Evolutionary conservation across 495 filamentous ascomycete species (phyloP).

Genomic region (Rostrohypoxylon terebratum): DNA sequence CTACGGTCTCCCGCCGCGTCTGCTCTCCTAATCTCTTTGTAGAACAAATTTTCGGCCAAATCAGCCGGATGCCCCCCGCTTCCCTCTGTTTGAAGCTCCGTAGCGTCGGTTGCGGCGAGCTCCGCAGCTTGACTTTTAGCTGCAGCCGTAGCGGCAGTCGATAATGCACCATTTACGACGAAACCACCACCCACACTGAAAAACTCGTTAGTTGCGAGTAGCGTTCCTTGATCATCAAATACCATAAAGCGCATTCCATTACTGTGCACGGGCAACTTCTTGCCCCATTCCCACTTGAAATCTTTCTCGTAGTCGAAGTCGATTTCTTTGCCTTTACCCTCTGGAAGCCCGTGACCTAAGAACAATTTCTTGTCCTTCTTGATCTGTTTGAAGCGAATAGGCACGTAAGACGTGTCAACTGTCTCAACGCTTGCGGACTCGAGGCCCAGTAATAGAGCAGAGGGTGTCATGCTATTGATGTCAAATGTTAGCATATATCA

Average conservation of each 20-base stretch:
- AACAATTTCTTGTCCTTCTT: conserved; percentile 51
- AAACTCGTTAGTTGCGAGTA: conserved; percentile 54
- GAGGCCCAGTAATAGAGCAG: conserved; percentile 51
- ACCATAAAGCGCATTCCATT: conserved; percentile 56
- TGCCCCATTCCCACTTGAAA: conserved; percentile 54
- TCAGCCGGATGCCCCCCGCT: conserved; percentile 45
- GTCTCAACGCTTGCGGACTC: conserved; percentile 52
- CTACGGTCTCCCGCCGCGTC: conserved; percentile 50
- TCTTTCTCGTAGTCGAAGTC: conserved; percentile 51
- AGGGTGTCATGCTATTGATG: conserved; percentile 49
- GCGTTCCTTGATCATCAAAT: conserved; percentile 51
- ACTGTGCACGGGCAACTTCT: conserved; percentile 52
- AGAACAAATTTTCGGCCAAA: conserved; percentile 54
- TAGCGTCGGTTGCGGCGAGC: conserved; percentile 21
- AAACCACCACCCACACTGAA: conserved; percentile 55
- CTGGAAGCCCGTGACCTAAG: conserved; percentile 47
- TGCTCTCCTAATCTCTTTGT: conserved; percentile 52
- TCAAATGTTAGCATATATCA: conserved; percentile 2
- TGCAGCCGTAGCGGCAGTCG: conserved; percentile 41
- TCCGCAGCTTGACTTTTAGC: conserved; percentile 29
- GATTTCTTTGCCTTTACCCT: conserved; percentile 50
- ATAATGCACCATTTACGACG: conserved; percentile 53
- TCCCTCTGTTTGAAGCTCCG: conserved; percentile 40
- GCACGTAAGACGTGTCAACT: conserved; percentile 53
- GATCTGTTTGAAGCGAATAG: conserved; percentile 49